Base-by-base conservation (phyloP, 1,284 basidiomycete species). In the Neonothopanus nambi region DNA sequence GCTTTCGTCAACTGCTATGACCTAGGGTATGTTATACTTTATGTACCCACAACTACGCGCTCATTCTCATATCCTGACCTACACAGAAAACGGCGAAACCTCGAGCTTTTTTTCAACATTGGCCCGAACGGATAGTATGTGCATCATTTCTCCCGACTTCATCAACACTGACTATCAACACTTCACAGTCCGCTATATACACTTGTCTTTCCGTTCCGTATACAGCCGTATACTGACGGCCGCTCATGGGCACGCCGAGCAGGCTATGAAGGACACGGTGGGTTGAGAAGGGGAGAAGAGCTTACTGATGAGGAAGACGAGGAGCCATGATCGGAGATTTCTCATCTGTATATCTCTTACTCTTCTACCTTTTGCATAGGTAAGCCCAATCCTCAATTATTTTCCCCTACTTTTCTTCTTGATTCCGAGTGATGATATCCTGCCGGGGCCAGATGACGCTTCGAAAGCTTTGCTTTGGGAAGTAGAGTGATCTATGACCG, bases 1-100 rank as follows among this genome's bases (percentile, higher is more conserved):
- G 75, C 73, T 0, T 98, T 97, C 63, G 77, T 92, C 17, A 98
- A 98, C 65, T 94, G 91, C 6, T 98, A 95, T 66, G 89, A 99
- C 66, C 72, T 97, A 5, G 96, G 96, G 75, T 83, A 67, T 57
- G 77, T 33, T 9, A 69, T 24, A 54, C 43, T 33, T 23, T n/a
- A n/a, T n/a, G n/a, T n/a, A n/a, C 15, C 17, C 9, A 24, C 7
- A 3, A 20, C 21, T 37, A 3, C 12, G 18, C 2, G 17, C 21
- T 44, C 17, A 21, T 48, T 33, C n/a, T 9, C 18, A 28, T 24
- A 42, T 30, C 15, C 15, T 12, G 13, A 28, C 11, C 18, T 28
- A 6, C 33, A 21, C 23, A 57, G 51, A 39, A 48, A 35, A 48
- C 15, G 35, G 15, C 78, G 79, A 57, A 98, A 99, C 66, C 70